These are phyloP conservation scores for Malus sylvestris DNA, from an alignment of 306 rosid genomes.

Conservation along the genomic window DNA sequence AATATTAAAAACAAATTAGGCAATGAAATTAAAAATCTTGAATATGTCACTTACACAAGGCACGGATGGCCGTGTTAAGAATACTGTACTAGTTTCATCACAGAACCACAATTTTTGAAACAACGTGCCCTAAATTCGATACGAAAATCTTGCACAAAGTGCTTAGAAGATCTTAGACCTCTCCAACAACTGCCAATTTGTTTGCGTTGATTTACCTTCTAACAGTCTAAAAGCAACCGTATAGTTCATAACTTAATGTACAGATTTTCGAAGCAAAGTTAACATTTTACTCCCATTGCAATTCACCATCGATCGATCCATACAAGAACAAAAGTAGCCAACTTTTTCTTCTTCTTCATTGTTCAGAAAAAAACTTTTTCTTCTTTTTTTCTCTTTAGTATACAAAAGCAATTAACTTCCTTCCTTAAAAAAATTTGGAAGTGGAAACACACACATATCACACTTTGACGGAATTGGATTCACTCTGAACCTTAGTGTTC, in stretches of 20 bases:
- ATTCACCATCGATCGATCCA: background rate
- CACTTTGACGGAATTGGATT: background rate
- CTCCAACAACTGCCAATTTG: no score
- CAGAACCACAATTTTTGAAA: no score
- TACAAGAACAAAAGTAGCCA: background rate
- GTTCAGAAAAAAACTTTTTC: no score
- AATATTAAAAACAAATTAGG: no score
- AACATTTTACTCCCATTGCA: background rate
- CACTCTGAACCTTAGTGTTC: accelerated
- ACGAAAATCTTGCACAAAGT: no score
- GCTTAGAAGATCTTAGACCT: background rate
- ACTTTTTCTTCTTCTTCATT: background rate
- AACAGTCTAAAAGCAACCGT: no score
- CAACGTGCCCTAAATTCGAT: no score
- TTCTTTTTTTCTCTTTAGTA: background rate
- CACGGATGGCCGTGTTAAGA: accelerated
- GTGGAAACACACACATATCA: background rate
- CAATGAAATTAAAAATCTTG: no score
- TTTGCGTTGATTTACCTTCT: background rate
- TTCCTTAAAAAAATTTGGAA: background rate
- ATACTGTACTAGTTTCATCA: no score
- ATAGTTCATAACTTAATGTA: background rate
- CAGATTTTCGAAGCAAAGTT: background rate
- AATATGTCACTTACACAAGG: no score
- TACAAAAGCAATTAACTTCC: background rate